phyloP scores from a whole-genome alignment of 2,329 filamentous ascomycete genomes.

The Sordariomycetes sp. region DNA sequence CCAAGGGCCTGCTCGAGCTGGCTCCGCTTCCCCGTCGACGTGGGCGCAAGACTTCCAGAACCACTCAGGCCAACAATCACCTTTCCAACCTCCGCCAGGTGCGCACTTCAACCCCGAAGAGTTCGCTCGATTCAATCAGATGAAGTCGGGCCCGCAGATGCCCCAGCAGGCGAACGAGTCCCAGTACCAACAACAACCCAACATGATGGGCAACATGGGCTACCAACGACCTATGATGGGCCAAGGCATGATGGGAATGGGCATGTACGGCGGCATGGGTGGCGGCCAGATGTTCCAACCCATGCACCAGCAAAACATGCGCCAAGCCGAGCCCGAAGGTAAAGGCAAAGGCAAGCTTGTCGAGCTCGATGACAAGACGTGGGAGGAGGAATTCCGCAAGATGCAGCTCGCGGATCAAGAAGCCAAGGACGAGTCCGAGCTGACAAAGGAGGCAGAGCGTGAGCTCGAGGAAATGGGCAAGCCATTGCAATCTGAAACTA shows the following conservation, averaged over 20 bases:
- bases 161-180: not conserved
- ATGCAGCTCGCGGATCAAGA: slow-evolving; percentile 61
- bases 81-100: slow-evolving; percentile 49
- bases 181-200: not conserved
- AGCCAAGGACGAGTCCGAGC: slow-evolving; percentile 50
- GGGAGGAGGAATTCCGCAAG: slow-evolving; percentile 93
- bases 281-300: slow-evolving; percentile 43
- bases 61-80: slow-evolving; percentile 63
- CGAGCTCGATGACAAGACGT: slow-evolving; percentile 86
- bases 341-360: slow-evolving; percentile 90
- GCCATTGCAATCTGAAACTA: slow-evolving; percentile 57
- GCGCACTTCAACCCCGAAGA: slow-evolving; percentile 71
- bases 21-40: slow-evolving; percentile 42
- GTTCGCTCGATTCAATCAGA: slow-evolving; percentile 78
- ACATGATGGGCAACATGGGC: slow-evolving; percentile 24
- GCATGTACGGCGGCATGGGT: slow-evolving; percentile 33
- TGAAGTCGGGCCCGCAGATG: slow-evolving; percentile 52
- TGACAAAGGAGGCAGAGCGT: slow-evolving; percentile 63
- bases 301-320: slow-evolving; percentile 28
- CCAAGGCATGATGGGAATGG: slow-evolving; percentile 38
- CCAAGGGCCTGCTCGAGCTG: slow-evolving; percentile 44
- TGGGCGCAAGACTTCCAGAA: slow-evolving; percentile 45
- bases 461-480: slow-evolving; percentile 83
- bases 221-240: slow-evolving; percentile 57
- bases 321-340: slow-evolving; percentile 38